Evolutionary conservation across 2,329 filamentous ascomycete genomes (phyloP).

Genomic region (Akanthomyces muscarius): DNA sequence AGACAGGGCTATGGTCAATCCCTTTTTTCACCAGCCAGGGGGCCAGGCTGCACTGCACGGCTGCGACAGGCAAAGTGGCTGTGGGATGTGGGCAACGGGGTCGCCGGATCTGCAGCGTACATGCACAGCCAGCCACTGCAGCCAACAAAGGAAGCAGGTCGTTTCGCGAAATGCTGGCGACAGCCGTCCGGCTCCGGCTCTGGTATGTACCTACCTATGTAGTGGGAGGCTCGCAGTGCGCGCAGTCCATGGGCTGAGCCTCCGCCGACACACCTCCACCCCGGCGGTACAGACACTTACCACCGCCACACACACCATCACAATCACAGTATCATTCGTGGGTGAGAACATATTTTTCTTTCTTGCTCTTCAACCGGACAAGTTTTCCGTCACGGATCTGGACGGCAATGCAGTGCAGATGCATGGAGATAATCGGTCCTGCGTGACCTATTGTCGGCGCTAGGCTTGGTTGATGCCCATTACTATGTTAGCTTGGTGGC

Average conservation of each 20-base stretch:
- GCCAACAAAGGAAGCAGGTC: neutral
- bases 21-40: neutral
- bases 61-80: neutral
- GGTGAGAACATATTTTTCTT: neutral
- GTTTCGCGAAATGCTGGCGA: neutral
- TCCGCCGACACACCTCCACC: neutral
- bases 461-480: neutral
- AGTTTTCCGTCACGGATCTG: neutral
- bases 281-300: neutral
- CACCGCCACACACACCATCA: neutral
- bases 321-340: neutral
- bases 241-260: neutral
- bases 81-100: constrained; percentile 9
- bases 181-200: neutral
- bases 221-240: neutral
- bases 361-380: neutral
- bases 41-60: neutral
- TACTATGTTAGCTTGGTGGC: neutral
- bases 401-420: neutral
- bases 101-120: constrained; percentile 8
- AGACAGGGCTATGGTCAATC: constrained; percentile 9
- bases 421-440: neutral
- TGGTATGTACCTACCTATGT: neutral
- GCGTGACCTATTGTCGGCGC: neutral
- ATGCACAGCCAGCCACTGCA: neutral